Evolutionary conservation across 306 rosid species (phyloP), one percentile per base, ranked within the genome.

Genomic region (Medicago arabica): DNA sequence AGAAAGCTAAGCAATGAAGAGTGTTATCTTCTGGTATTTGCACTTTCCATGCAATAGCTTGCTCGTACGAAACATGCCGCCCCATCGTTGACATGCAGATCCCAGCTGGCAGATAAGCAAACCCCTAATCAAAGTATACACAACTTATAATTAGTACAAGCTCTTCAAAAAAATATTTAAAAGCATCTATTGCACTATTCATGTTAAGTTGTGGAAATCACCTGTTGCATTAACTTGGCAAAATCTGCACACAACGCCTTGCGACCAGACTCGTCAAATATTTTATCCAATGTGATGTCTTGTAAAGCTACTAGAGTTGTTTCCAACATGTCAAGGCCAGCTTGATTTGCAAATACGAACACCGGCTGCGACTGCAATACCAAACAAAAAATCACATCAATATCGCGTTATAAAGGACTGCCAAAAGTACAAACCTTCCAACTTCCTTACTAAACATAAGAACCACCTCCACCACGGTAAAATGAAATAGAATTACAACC

Each of bases 321-420:
- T 75, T 96, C 99, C 78, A 96, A 78, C 99, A 92, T 96, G 84
- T 96, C 99, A 7, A 96, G 96, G 59, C 99, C 99, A 1, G 97
- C 86, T 86, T 96, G 96, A 85, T 96, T 96, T 21, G 98, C 97
- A 40, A 96, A 96, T 54, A 86, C 86, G 80, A 96, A 96, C 67
- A 96, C 93, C 0, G 98, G 99, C 80, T 81, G 46, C 0, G 92
- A 60, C 99, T 96, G 92, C 80, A 78, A 36, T 18, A 23, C 25
- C 72, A 71, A 23, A n/a, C 2, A 50, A 65, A 68, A 16, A 31
- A 72, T 55, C 62, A 31, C 11, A 18, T 78, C 4, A 60, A 23
- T n/a, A 23, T 3, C 21, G 0, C 10, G 40, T 7, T 25, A 10
- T 16, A 47, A 50, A 46, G 7, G 19, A 19, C 39, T 14, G 15